These are phyloP conservation scores for Trametes elegans DNA, from an alignment of 768 basidiomycete species.

Conservation along the genomic window DNA sequence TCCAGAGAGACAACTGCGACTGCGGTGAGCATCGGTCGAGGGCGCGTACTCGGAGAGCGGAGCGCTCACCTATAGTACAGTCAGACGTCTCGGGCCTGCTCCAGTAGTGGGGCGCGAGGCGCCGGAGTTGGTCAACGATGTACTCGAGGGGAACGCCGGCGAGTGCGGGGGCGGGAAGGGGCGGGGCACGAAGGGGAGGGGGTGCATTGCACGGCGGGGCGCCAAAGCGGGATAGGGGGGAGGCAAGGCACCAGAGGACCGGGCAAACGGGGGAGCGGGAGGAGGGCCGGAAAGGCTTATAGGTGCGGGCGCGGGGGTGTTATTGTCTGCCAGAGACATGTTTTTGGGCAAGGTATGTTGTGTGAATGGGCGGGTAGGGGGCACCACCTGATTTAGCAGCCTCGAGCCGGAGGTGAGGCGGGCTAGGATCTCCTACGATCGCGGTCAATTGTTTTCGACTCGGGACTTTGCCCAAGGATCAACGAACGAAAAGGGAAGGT, in stretches of 20 bases:
- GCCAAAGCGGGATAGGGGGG: conserved; percentile 16
- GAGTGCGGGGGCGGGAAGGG: conserved; percentile 66
- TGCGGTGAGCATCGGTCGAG: neutral
- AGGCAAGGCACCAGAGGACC: conserved; percentile 19
- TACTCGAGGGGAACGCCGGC: conserved; percentile 69
- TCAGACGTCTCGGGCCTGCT: conserved; percentile 73
- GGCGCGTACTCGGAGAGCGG: neutral
- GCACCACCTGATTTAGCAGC: conserved; percentile 21
- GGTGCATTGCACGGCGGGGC: conserved; percentile 27
- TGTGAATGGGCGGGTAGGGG: neutral
- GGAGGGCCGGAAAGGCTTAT: conserved; percentile 18
- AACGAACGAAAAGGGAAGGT: conserved; percentile 8
- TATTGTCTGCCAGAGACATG: conserved; percentile 29
- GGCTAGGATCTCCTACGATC: conserved; percentile 16
- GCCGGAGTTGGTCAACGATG: conserved; percentile 66
- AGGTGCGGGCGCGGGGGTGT: conserved; percentile 14
- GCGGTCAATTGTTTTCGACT: conserved; percentile 18
- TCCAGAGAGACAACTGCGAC: conserved; percentile 28
- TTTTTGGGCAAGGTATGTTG: conserved; percentile 19
- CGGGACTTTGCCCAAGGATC: conserved; percentile 8
- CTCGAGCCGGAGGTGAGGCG: conserved; percentile 22
- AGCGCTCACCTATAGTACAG: conserved; percentile 64
- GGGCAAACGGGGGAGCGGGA: conserved; percentile 12
- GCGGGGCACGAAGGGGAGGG: conserved; percentile 46
- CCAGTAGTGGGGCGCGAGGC: conserved; percentile 69